Percentiles rank a stretch among this genome's conserved stretches.
Evolutionary conservation across 2,329 filamentous ascomycete species (phyloP).

Genomic region (Gaeumannomyces sp.): DNA sequence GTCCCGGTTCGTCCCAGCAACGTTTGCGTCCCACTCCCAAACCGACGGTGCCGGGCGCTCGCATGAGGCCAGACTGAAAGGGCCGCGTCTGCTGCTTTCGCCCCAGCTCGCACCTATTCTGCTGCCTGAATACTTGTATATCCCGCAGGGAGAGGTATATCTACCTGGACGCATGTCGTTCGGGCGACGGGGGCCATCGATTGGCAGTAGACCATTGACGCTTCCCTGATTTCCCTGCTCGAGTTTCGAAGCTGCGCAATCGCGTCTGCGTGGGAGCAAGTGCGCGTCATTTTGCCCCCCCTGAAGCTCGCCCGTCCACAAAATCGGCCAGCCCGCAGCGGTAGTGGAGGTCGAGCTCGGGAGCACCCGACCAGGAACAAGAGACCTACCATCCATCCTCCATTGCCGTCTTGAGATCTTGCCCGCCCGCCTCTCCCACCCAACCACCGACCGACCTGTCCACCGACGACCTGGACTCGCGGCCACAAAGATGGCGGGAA

Average conservation of each 20-base stretch:
- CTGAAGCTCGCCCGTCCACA: not conserved
- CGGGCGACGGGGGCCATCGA: not conserved
- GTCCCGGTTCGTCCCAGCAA: not conserved
- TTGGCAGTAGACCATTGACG: not conserved
- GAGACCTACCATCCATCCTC: not conserved
- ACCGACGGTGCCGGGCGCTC: not conserved
- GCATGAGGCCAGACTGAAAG: not conserved
- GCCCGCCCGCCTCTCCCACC: not conserved
- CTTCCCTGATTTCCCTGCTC: not conserved
- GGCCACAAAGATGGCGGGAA: conserved; percentile 66
- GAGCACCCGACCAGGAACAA: not conserved
- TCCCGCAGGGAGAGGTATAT: not conserved
- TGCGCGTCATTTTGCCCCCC: not conserved
- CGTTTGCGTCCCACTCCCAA: not conserved
- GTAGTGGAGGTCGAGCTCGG: not conserved
- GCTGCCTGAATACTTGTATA: no score
- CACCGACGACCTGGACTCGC: not conserved
- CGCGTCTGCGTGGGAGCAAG: no score
- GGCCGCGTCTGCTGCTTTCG: not conserved
- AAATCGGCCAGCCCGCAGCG: not conserved
- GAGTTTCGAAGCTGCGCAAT: not conserved
- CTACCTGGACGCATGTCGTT: not conserved
- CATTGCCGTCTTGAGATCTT: not conserved
- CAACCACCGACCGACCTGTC: not conserved
- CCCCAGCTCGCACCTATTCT: not conserved